phyloP scores from a whole-genome alignment of 805 yeast species.

The Candida qinlingensis region DNA sequence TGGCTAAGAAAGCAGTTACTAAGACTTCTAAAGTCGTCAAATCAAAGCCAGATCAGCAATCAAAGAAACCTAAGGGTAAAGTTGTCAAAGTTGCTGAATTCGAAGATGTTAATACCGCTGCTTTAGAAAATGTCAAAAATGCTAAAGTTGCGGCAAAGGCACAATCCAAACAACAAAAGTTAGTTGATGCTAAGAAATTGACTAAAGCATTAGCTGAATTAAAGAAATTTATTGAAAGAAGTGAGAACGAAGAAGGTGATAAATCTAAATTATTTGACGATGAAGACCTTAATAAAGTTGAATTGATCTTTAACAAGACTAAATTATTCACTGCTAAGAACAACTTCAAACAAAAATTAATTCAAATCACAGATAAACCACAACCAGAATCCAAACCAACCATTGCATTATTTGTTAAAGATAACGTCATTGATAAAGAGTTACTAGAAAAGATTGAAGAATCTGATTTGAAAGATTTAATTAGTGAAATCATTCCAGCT shows the following conservation, averaged over 20 bases:
- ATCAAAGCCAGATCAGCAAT: slow-evolving; percentile 16
- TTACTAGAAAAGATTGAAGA: slow-evolving; percentile 24
- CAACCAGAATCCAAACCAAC: slow-evolving; percentile 34
- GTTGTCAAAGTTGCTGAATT: slow-evolving; percentile 20
- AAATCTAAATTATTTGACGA: slow-evolving; percentile 55
- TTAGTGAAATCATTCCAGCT: slow-evolving; percentile 57
- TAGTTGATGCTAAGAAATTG: slow-evolving; percentile 29
- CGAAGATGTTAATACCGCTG: slow-evolving; percentile 13
- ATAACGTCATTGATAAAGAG: slow-evolving; percentile 38
- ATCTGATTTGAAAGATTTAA: slow-evolving; percentile 24
- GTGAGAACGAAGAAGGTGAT: slow-evolving; percentile 29
- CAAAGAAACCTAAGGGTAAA: slow-evolving; percentile 26
- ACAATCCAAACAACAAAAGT: background rate
- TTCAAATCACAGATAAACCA: slow-evolving; percentile 36
- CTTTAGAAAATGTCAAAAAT: slow-evolving; percentile 7
- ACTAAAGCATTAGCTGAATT: slow-evolving; percentile 61
- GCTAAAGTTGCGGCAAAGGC: slow-evolving; percentile 5
- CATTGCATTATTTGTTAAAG: slow-evolving; percentile 67
- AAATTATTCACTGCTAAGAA: slow-evolving; percentile 56
- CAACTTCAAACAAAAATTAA: slow-evolving; percentile 32
- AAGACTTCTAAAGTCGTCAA: slow-evolving; percentile 14
- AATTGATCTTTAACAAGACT: slow-evolving; percentile 59
- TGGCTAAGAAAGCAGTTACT: slow-evolving; percentile 7
- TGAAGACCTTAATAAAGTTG: slow-evolving; percentile 40
- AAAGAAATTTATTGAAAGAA: slow-evolving; percentile 46